A percentile compares a stretch with the other conserved stretches of the same genome.
phyloP scores from a whole-genome alignment of 768 basidiomycete species.

The Pisolithus microcarpus region DNA sequence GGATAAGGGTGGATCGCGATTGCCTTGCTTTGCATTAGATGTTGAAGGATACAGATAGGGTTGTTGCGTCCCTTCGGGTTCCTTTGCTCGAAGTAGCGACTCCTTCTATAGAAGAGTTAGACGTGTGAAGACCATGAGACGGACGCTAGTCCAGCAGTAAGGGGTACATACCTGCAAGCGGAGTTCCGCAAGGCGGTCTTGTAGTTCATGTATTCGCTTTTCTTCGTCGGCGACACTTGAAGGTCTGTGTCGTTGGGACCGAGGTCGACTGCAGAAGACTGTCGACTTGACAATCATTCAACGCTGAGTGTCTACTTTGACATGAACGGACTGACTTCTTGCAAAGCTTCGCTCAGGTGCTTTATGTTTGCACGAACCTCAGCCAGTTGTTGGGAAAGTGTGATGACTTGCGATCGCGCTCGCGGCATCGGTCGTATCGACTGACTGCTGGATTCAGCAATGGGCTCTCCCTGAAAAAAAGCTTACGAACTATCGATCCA shows the following conservation, averaged over 20 bases:
- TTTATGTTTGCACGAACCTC: conserved; percentile 32
- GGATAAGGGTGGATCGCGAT: conserved; percentile 10
- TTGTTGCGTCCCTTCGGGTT: conserved; percentile 6
- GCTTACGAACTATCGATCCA: conserved; percentile 67
- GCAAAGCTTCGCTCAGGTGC: conserved; percentile 27
- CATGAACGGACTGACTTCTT: conserved; percentile 32
- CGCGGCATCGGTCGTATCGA: conserved; percentile 45
- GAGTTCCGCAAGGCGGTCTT: conserved; percentile 35
- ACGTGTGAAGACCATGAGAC: not conserved
- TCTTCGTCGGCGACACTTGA: conserved; percentile 35
- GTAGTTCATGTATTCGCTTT: conserved; percentile 34
- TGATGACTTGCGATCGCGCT: conserved; percentile 33
- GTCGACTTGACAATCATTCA: conserved; percentile 10
- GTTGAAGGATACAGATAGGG: conserved; percentile 9
- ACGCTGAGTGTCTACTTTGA: not conserved
- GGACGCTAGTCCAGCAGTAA: conserved; percentile 6
- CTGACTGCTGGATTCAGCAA: conserved; percentile 23
- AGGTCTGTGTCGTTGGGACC: conserved; percentile 19
- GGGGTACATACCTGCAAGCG: conserved; percentile 29
- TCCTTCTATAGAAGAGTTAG: conserved; percentile 21
- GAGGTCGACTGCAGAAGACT: conserved; percentile 7
- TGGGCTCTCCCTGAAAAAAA: not conserved
- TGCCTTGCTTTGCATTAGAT: not conserved
- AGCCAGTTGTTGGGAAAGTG: conserved; percentile 34
- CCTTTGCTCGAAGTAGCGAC: conserved; percentile 17